Conservation (phyloP, 2,329 filamentous ascomycete species). For the Drechmeria coniospora region DNA sequence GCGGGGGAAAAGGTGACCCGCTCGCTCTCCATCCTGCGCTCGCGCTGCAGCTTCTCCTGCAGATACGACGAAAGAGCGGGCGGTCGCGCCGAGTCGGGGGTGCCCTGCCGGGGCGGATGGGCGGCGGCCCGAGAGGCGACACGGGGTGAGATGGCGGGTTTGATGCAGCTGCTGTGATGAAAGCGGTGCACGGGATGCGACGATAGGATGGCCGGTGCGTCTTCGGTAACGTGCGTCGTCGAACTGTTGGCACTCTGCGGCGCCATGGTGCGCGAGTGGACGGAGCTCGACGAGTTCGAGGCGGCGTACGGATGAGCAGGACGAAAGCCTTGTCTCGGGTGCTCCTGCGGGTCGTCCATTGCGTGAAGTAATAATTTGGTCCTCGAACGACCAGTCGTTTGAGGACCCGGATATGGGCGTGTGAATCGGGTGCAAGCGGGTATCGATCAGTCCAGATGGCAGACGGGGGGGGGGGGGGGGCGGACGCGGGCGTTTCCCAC, state of each 20-base stretch:
- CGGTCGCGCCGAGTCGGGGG: constrained; percentile 24
- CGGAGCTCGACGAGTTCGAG: constrained; percentile 31
- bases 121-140: constrained; percentile 24
- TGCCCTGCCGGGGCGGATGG: constrained; percentile 25
- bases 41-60: constrained; percentile 37
- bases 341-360: constrained; percentile 16
- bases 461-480: neutral
- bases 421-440: neutral
- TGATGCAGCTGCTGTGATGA: constrained; percentile 23
- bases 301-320: constrained; percentile 23
- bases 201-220: constrained; percentile 18
- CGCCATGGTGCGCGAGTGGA: constrained; percentile 21
- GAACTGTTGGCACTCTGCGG: constrained; percentile 27
- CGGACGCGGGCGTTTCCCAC: too few species aligned
- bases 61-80: constrained; percentile 33
- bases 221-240: constrained; percentile 20
- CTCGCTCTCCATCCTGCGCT: constrained; percentile 33
- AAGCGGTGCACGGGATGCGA: constrained; percentile 23
- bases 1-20: constrained; percentile 17
- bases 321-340: constrained; percentile 12
- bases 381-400: too few species aligned
- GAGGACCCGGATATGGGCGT: too few species aligned
- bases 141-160: constrained; percentile 17
- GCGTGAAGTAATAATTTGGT: too few species aligned
- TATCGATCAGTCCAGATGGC: neutral